These are phyloP conservation scores for Synura sp. DNA, from an alignment of 352 stramenopile species.

Conservation along the genomic window DNA sequence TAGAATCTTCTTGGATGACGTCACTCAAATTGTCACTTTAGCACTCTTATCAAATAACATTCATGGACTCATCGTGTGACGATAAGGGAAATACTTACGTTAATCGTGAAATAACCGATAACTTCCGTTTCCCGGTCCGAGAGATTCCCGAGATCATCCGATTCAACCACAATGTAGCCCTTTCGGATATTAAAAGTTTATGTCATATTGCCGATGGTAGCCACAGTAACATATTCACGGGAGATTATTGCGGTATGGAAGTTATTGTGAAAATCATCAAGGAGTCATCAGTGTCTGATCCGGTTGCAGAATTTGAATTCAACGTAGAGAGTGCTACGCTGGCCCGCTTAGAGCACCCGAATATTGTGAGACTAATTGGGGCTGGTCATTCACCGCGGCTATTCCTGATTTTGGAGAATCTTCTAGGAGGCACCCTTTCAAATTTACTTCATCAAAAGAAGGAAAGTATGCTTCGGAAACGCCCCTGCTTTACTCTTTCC, in stretches of 20 bases:
- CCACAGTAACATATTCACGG: conserved; percentile 6
- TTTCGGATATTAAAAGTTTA: too few relatives aligned
- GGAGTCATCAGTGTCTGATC: neutral
- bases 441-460: neutral
- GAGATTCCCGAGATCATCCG: too few relatives aligned
- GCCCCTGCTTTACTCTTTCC: neutral
- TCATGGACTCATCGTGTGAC: too few relatives aligned
- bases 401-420: conserved; percentile 19
- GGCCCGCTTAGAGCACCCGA: neutral
- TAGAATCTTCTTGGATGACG: too few relatives aligned
- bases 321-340: neutral
- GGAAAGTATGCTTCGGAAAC: neutral
- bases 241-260: neutral
- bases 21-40: too few relatives aligned
- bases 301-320: neutral
- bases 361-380: neutral
- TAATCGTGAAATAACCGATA: too few relatives aligned
- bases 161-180: too few relatives aligned
- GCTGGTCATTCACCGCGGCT: neutral
- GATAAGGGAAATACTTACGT: too few relatives aligned
- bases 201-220: conserved; percentile 20
- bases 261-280: conserved; percentile 9
- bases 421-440: neutral
- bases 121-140: too few relatives aligned
- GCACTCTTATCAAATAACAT: too few relatives aligned